Conservation (phyloP, 257 asterid genomes). For the Voacanga thouarsii region DNA sequence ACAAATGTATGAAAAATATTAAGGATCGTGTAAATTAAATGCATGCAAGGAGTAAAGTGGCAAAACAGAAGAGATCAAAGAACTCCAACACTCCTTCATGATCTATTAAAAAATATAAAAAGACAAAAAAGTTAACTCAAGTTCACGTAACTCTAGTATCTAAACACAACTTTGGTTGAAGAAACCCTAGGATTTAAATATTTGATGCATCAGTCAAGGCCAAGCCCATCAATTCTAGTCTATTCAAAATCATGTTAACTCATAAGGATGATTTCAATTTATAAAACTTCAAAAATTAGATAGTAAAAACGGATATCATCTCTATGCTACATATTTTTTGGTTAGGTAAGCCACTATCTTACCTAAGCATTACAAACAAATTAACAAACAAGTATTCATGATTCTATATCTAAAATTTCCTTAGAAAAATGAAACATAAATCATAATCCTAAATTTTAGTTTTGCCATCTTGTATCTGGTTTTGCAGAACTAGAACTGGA, state of each 20-base stretch:
- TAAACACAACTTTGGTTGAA: background rate
- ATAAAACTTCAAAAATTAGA: background rate
- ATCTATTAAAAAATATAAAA: too few relatives aligned
- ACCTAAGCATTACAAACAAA: background rate
- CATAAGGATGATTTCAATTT: background rate
- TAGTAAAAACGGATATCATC: background rate
- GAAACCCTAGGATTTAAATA: too few relatives aligned
- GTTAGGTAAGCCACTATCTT: background rate
- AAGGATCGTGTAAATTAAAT: background rate
- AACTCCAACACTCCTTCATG: too few relatives aligned
- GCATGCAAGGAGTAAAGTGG: background rate
- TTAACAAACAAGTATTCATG: background rate
- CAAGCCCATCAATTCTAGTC: background rate
- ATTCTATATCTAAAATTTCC: background rate
- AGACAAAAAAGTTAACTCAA: too few relatives aligned
- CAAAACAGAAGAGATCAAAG: background rate
- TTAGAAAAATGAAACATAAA: too few relatives aligned
- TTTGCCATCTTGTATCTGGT: conserved; percentile 9
- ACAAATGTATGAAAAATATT: background rate
- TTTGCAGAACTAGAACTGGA: conserved; percentile 85
- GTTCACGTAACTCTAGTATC: background rate
- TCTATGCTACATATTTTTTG: too few relatives aligned
- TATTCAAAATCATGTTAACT: too few relatives aligned
- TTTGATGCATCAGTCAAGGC: background rate
- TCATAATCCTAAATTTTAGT: conserved; percentile 8